Base-by-base conservation (phyloP, 352 stramenopile species). In the Globisporangium cederbergense region DNA sequence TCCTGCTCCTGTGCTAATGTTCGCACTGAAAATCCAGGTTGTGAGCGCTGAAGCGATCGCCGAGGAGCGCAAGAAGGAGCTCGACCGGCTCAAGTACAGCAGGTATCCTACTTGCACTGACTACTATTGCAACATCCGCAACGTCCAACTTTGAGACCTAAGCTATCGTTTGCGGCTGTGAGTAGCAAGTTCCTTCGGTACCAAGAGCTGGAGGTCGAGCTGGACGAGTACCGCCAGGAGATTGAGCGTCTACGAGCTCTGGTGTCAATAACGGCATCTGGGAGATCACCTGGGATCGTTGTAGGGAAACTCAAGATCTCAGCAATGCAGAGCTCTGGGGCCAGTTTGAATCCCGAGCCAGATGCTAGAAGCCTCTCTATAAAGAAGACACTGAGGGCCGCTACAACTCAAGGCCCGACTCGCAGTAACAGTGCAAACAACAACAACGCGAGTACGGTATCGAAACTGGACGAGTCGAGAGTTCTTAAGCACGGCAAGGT, bases 181-280 rank as follows among this genome's bases (percentile, higher is more conserved):
- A 45, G 18, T 28, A 86, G 79, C 55, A 91, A 91, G 60, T 91
- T 89, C 60, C 73, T 91, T 61, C 79, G 78, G 2, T 82, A 79
- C 42, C 82, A 88, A 60, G 82, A 91, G 51, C 61, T 88, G 5
- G 78, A 89, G 40, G 51, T 79, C 36, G 78, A 91, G 46, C 72
- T 88, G 25, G 78, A 88, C 40, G 82, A 91, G 55, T 86, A 77
- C 34, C 68, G 81, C 38, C 40, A 25, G 9, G 82, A 91, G 60
- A 85, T 91, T 30, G 68, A 83, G 50, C 75, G 75, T 4, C 64
- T 91, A 30, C 68, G 74, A 32, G 58, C 56, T 4, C 64, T 79
- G 53, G 49, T 79, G 46, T 60, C 70, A 6, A 59, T 36, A 9
- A 58, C 22, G 22, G 22, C 22, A 36, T 36, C 22, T 38, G n/a